phyloP scores from a whole-genome alignment of 768 basidiomycete genomes.

The Hygrocybe coccinea region DNA sequence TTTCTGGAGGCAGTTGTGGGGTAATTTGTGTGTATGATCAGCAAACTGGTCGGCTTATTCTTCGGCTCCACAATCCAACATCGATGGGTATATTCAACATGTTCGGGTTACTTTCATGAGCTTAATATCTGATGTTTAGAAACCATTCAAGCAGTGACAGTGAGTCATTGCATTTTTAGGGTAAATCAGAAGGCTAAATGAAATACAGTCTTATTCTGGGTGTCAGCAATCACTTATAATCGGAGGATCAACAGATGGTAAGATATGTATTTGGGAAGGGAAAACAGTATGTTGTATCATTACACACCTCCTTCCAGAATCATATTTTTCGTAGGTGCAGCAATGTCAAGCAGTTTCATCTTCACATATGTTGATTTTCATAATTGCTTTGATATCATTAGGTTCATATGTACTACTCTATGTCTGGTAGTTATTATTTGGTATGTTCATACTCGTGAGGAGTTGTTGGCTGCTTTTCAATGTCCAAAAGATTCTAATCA shows the following conservation, averaged over 20 bases:
- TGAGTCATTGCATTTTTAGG: not conserved
- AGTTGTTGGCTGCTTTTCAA: too few relatives aligned
- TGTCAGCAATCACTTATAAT: not conserved
- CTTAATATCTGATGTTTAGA: not conserved
- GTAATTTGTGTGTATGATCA: not conserved
- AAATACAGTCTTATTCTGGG: not conserved
- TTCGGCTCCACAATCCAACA: not conserved
- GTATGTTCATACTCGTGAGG: too few relatives aligned
- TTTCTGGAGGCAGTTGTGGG: not conserved
- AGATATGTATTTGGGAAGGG: constrained; percentile 85
- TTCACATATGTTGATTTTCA: not conserved
- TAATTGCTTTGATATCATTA: not conserved
- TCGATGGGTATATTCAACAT: not conserved
- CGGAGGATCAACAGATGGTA: constrained; percentile 82
- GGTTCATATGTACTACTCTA: too few relatives aligned
- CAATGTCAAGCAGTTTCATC: not conserved
- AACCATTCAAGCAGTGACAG: not conserved
- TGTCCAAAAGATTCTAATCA: too few relatives aligned
- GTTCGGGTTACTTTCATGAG: not conserved
- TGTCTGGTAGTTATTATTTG: too few relatives aligned
- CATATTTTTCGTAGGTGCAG: not conserved
- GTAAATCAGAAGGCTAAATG: not conserved
- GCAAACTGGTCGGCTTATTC: not conserved
- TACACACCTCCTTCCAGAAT: not conserved
- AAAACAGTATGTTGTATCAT: not conserved